phyloP scores from a whole-genome alignment of 2,329 filamentous ascomycete genomes.

The Acephala macrosclerotiorum region DNA sequence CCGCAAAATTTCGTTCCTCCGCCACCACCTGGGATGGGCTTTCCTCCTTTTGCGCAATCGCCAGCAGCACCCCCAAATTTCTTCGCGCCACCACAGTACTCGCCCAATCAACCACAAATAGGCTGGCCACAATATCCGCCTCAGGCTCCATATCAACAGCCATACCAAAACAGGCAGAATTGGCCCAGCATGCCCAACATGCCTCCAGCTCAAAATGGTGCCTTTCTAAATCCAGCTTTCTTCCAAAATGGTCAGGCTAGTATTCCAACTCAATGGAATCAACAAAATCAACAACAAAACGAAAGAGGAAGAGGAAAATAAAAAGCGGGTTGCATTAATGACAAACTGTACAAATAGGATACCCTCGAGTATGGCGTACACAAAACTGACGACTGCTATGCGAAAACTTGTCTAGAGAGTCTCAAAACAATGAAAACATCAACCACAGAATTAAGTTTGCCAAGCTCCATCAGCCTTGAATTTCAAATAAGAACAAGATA shows the following conservation, averaged over 20 bases:
- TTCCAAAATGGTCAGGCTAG: conserved; percentile 31
- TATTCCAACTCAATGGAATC: conserved; percentile 33
- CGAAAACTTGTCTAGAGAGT: neutral
- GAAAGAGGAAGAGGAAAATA: conserved; percentile 19
- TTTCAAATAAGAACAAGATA: neutral
- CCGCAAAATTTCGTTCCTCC: conserved; percentile 16
- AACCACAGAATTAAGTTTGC: neutral
- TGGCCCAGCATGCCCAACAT: conserved; percentile 29
- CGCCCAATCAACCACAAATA: conserved; percentile 37
- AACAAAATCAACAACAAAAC: conserved; percentile 28
- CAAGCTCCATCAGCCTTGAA: neutral
- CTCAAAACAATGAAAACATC: neutral
- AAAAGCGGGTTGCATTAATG: conserved; percentile 4
- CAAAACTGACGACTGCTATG: neutral
- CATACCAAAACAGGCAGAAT: conserved; percentile 33
- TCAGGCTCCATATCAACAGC: conserved; percentile 29
- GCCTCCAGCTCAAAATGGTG: conserved; percentile 33
- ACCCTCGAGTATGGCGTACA: neutral
- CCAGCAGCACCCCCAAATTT: conserved; percentile 18
- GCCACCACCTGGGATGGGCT: conserved; percentile 15
- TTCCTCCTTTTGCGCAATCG: conserved; percentile 23
- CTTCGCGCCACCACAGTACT: conserved; percentile 29
- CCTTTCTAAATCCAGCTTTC: conserved; percentile 43
- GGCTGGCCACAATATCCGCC: conserved; percentile 37
- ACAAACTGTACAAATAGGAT: conserved; percentile 7